Conservation (phyloP, 495 filamentous ascomycete genomes). For the Zalerion maritima region DNA sequence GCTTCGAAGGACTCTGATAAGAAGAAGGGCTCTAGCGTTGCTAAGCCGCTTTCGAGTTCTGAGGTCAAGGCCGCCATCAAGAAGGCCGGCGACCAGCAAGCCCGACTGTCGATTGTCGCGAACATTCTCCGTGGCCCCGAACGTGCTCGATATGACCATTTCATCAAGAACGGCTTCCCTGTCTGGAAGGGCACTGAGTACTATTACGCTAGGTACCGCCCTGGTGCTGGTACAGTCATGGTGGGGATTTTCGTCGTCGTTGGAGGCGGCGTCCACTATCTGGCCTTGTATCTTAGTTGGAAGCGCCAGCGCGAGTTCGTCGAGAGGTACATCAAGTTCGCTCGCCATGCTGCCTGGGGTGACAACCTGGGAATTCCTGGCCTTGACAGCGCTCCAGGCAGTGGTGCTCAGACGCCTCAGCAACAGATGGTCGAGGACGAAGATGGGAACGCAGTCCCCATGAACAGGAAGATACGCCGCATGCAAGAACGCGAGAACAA, state of each 20-base stretch:
- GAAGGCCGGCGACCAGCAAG: conserved; percentile 61
- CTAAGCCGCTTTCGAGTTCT: conserved; percentile 51
- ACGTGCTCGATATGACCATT: conserved; percentile 88
- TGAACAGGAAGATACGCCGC: conserved; percentile 80
- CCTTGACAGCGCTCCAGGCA: conserved; percentile 33
- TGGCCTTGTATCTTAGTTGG: conserved; percentile 68
- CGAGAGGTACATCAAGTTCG: conserved; percentile 78
- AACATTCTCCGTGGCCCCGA: conserved; percentile 67
- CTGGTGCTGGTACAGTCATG: conserved; percentile 74
- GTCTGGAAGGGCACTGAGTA: conserved; percentile 95
- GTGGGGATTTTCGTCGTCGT: conserved; percentile 70
- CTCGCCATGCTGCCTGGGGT: conserved; percentile 78
- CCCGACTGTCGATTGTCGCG: conserved; percentile 66
- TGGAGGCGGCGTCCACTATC: conserved; percentile 76
- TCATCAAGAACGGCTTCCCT: conserved; percentile 86
- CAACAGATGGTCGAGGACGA: conserved; percentile 33
- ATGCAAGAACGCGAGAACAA: conserved; percentile 69
- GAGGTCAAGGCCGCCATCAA: conserved; percentile 64
- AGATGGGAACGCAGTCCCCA: conserved; percentile 29
- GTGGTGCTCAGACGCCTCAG: conserved; percentile 17
- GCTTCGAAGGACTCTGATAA: conserved; percentile 37
- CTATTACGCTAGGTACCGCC: conserved; percentile 88
- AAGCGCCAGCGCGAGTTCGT: conserved; percentile 84
- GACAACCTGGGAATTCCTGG: conserved; percentile 58
- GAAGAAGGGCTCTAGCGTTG: conserved; percentile 47